Conservation (phyloP, 768 basidiomycete genomes). For the Tephrocybe sp. region DNA sequence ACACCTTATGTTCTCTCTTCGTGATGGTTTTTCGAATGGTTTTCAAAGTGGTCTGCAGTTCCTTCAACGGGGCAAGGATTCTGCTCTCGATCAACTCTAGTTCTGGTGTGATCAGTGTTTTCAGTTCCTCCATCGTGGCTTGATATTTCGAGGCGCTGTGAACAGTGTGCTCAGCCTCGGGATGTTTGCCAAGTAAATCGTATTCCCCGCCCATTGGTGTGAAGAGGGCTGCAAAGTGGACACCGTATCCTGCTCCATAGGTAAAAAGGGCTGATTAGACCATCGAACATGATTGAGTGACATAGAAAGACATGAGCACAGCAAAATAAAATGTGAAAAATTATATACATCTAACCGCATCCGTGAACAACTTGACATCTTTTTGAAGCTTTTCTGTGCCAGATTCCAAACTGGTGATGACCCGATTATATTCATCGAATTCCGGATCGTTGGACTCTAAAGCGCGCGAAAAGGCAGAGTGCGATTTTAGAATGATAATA, state of each 20-base stretch:
- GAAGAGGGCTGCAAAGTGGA: slow-evolving; percentile 62
- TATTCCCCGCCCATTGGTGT: slow-evolving; percentile 73
- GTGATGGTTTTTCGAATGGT: slow-evolving; percentile 90
- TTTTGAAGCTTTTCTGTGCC: slow-evolving; percentile 89
- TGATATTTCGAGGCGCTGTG: slow-evolving; percentile 73
- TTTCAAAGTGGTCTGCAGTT: slow-evolving; percentile 85
- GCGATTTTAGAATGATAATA: neutral
- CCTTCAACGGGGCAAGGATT: slow-evolving; percentile 83
- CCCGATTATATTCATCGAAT: slow-evolving; percentile 82
- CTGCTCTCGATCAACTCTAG: slow-evolving; percentile 91
- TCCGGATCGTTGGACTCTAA: slow-evolving; percentile 81
- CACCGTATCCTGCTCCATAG: slow-evolving; percentile 57
- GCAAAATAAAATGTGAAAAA: slow-evolving; percentile 9
- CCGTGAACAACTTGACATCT: slow-evolving; percentile 85
- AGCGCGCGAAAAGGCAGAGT: neutral
- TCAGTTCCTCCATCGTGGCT: slow-evolving; percentile 78
- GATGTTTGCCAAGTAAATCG: slow-evolving; percentile 75
- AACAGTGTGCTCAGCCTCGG: slow-evolving; percentile 74
- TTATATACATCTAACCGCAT: slow-evolving; percentile 68
- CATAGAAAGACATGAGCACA: neutral
- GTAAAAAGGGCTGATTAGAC: slow-evolving; percentile 57
- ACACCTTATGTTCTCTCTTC: slow-evolving; percentile 94
- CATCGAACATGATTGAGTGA: neutral
- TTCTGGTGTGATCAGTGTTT: slow-evolving; percentile 77
- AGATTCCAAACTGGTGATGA: slow-evolving; percentile 74